Conservation (phyloP, 2,329 filamentous ascomycete genomes). For the Penicillium janthinellum region DNA sequence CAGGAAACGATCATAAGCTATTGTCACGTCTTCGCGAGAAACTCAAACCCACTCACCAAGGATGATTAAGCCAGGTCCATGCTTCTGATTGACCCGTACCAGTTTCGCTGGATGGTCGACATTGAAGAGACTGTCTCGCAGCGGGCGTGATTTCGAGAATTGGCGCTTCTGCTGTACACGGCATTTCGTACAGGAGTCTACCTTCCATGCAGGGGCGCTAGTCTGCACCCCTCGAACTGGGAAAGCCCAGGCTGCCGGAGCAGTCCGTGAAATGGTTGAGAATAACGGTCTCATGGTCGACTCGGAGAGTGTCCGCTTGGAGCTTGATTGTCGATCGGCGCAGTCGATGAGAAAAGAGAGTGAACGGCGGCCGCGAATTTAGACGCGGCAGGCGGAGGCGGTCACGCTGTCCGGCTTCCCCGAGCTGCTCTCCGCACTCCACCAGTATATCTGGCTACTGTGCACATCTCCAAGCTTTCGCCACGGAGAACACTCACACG, state of each 20-base stretch:
- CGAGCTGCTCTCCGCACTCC: conserved; percentile 24
- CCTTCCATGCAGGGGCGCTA: conserved; percentile 22
- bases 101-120: conserved; percentile 83
- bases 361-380: conserved; percentile 16
- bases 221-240: conserved; percentile 26
- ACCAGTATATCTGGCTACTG: not conserved
- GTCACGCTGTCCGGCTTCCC: conserved; percentile 29
- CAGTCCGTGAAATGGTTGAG: conserved; percentile 29
- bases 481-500: not conserved
- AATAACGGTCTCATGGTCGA: conserved; percentile 34
- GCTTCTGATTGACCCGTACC: conserved; percentile 71
- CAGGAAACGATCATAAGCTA: conserved; percentile 7
- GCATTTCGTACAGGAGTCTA: conserved; percentile 40
- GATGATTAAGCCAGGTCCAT: conserved; percentile 79
- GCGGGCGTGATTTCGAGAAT: conserved; percentile 50
- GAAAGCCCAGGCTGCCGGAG: conserved; percentile 25
- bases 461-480: not conserved
- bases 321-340: not conserved
- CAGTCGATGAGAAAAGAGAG: conserved; percentile 1
- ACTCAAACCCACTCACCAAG: conserved; percentile 56
- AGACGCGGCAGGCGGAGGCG: conserved; percentile 19
- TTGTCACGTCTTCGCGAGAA: not conserved
- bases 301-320: not conserved
- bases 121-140: conserved; percentile 76
- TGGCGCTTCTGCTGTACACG: conserved; percentile 40